These are phyloP conservation scores for Arabidopsis lyrata DNA, from an alignment of 441 rosid genomes.

Conservation along the genomic window DNA sequence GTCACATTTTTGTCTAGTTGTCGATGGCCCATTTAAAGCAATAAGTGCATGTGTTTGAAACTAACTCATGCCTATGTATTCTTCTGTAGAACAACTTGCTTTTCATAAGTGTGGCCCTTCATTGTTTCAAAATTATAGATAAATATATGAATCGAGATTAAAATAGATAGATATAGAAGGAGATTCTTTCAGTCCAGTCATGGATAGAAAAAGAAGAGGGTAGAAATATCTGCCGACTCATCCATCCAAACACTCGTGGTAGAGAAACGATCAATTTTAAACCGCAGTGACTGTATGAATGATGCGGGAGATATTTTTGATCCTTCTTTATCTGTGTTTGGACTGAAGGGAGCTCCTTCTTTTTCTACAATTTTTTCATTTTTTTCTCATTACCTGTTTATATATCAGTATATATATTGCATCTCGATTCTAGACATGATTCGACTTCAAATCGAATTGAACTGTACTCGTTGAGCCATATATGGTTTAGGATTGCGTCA, in stretches of 20 bases:
- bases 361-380: constrained; percentile 23
- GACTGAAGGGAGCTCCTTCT: constrained; percentile 98
- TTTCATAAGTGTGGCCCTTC: constrained; percentile 18
- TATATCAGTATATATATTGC: not conserved
- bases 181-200: constrained; percentile 90
- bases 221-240: constrained; percentile 92
- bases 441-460: not conserved
- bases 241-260: constrained; percentile 72
- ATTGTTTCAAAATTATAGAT: constrained; percentile 14
- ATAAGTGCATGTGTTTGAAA: constrained; percentile 30
- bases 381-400: not conserved
- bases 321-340: constrained; percentile 76
- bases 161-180: constrained; percentile 45
- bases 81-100: constrained; percentile 8
- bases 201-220: constrained; percentile 66
- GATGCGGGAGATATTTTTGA: constrained; percentile 90
- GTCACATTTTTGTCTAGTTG: constrained; percentile 39
- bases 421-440: not conserved
- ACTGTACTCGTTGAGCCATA: not conserved
- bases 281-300: constrained; percentile 85
- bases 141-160: not conserved
- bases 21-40: constrained; percentile 30
- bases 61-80: constrained; percentile 22
- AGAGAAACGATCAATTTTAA: constrained; percentile 40
- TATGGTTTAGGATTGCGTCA: not conserved